phyloP scores from a whole-genome alignment of 768 basidiomycete species.

The Mycena filopes region DNA sequence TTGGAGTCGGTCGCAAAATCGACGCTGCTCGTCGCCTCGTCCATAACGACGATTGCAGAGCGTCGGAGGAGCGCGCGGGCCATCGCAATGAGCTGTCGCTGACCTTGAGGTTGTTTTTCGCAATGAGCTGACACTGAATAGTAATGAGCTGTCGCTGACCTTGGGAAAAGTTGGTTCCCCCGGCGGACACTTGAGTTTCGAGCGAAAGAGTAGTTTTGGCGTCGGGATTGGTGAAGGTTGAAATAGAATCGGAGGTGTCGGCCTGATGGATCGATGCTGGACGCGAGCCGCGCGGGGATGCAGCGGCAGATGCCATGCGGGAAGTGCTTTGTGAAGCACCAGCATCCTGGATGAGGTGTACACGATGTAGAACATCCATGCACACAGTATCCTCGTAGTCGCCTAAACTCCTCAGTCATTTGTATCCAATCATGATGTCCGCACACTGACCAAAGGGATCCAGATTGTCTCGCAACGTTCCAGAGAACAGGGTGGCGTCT shows the following conservation, averaged over 20 bases:
- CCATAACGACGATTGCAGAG: slow-evolving; percentile 81
- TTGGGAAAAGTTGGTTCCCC: slow-evolving; percentile 91
- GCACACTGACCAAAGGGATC: slow-evolving; percentile 23
- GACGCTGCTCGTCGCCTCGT: slow-evolving; percentile 73
- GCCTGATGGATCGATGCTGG: slow-evolving; percentile 51
- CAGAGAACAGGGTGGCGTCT: slow-evolving; percentile 70
- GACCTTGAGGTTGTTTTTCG: slow-evolving; percentile 91
- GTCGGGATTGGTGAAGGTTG: slow-evolving; percentile 65
- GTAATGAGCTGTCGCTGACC: slow-evolving; percentile 91
- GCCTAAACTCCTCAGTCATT: slow-evolving; percentile 1
- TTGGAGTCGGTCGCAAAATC: slow-evolving; percentile 74
- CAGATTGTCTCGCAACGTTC: slow-evolving; percentile 47
- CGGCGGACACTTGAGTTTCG: slow-evolving; percentile 83
- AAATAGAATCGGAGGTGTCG: slow-evolving; percentile 50
- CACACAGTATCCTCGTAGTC: slow-evolving; percentile 87
- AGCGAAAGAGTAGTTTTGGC: slow-evolving; percentile 68
- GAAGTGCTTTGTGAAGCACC: slow-evolving; percentile 63
- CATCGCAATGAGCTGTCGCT: slow-evolving; percentile 88
- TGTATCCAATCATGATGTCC: too few relatives aligned
- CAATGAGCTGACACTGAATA: slow-evolving; percentile 88
- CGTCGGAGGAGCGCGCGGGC: slow-evolving; percentile 82
- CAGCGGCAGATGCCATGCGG: slow-evolving; percentile 54
- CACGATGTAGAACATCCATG: slow-evolving; percentile 81
- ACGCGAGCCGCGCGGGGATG: slow-evolving; percentile 57
- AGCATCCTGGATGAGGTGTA: slow-evolving; percentile 74